Percentiles rank a stretch among this genome's conserved stretches.
These are phyloP conservation scores for Fibroporia radiculosa DNA, from an alignment of 768 basidiomycete species.

Conservation along the genomic window DNA sequence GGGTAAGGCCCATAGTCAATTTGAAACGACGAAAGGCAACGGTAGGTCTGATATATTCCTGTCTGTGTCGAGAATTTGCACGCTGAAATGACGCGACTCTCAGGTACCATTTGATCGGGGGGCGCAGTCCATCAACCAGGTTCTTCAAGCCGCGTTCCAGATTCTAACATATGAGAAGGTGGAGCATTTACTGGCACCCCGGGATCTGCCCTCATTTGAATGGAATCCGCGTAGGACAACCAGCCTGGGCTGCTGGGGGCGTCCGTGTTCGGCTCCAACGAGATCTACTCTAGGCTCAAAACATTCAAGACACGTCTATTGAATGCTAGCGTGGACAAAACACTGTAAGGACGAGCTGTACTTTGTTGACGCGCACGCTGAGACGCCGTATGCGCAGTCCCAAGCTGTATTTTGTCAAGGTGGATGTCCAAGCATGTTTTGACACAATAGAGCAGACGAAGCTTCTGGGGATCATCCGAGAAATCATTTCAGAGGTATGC, in stretches of 20 bases:
- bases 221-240: conserved; percentile 38
- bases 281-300: conserved; percentile 72
- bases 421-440: conserved; percentile 94
- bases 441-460: conserved; percentile 92
- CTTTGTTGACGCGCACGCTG: too few relatives aligned
- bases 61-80: not conserved
- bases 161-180: conserved; percentile 89
- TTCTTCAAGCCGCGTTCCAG: conserved; percentile 76
- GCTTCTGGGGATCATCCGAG: conserved; percentile 66
- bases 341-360: not conserved
- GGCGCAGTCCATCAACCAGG: conserved; percentile 76
- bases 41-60: conserved; percentile 21
- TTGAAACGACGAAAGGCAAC: conserved; percentile 47
- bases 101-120: conserved; percentile 22
- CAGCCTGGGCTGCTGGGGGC: conserved; percentile 64
- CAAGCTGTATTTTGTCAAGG: conserved; percentile 89
- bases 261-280: conserved; percentile 76
- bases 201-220: not conserved
- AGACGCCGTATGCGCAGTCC: conserved; percentile 43
- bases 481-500: conserved; percentile 63
- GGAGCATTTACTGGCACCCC: not conserved
- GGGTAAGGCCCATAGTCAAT: conserved; percentile 93
- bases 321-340: not conserved
- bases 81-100: not conserved
- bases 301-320: conserved; percentile 50